phyloP scores from a whole-genome alignment of 176 grass and related monocot species.

The maize (Zea mays) region DNA sequence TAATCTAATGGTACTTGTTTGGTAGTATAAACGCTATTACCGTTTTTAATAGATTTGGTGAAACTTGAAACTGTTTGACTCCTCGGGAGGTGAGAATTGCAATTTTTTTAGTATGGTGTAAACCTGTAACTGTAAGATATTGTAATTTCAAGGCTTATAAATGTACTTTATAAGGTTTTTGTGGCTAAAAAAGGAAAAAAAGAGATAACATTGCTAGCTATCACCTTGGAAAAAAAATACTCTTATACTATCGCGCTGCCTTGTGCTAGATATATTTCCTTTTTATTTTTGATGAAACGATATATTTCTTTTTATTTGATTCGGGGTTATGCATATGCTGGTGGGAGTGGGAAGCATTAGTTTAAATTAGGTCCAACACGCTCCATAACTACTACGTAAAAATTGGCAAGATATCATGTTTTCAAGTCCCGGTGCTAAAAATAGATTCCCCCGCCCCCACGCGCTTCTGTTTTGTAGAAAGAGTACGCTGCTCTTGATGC shows the following conservation, averaged over 20 bases:
- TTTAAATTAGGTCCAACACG: constrained; percentile 8
- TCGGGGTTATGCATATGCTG: not conserved
- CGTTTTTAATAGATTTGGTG: too few relatives aligned
- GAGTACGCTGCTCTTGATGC: constrained; percentile 96
- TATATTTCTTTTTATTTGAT: constrained; percentile 16
- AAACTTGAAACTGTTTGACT: too few relatives aligned
- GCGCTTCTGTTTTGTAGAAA: constrained; percentile 56
- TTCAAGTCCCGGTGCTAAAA: constrained; percentile 3
- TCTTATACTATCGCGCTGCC: not conserved
- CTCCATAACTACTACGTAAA: not conserved
- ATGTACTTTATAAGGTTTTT: not conserved
- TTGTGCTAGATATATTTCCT: not conserved
- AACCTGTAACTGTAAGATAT: not conserved
- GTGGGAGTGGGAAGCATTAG: not conserved
- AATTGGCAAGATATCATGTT: not conserved
- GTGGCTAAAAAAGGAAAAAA: too few relatives aligned
- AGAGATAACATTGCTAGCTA: not conserved
- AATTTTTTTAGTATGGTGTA: not conserved
- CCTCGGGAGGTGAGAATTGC: not conserved
- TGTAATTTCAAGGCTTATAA: constrained; percentile 16
- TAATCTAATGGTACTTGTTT: not conserved
- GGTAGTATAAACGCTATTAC: too few relatives aligned
- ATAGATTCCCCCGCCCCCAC: not conserved
- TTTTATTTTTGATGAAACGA: too few relatives aligned
- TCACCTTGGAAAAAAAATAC: not conserved